phyloP scores from a whole-genome alignment of 805 yeast species.

The Yarrowia keelungensis region DNA sequence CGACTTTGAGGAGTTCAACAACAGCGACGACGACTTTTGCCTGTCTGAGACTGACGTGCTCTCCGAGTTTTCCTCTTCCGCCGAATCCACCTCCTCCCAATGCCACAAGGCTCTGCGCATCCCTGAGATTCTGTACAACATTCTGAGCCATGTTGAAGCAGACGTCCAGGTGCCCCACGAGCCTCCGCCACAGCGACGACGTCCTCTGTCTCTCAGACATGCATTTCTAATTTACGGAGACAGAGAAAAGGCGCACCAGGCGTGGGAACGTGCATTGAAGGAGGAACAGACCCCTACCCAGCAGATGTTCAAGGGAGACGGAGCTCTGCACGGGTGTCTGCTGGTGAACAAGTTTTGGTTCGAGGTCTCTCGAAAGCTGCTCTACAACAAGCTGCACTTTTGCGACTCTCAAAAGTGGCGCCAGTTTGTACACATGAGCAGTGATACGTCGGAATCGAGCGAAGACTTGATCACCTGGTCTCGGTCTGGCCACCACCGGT shows the following conservation, averaged over 20 bases:
- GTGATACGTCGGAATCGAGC: background rate
- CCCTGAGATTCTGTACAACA: slow-evolving; percentile 75
- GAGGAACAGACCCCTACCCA: slow-evolving; percentile 40
- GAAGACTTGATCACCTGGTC: slow-evolving; percentile 17
- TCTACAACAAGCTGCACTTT: slow-evolving; percentile 65
- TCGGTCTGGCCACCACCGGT: slow-evolving; percentile 10
- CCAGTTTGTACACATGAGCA: slow-evolving; percentile 50
- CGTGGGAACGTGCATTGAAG: slow-evolving; percentile 53
- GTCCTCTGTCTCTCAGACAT: slow-evolving; percentile 71
- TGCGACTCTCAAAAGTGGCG: slow-evolving; percentile 56
- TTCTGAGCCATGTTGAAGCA: slow-evolving; percentile 66
- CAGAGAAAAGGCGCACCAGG: slow-evolving; percentile 55
- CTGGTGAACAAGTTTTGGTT: slow-evolving; percentile 74
- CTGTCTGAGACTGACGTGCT: slow-evolving; percentile 21
- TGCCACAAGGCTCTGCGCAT: slow-evolving; percentile 63
- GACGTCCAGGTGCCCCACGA: slow-evolving; percentile 68
- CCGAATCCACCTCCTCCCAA: slow-evolving; percentile 16
- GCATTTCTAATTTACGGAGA: slow-evolving; percentile 71
- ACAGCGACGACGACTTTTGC: slow-evolving; percentile 25
- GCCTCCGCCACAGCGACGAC: slow-evolving; percentile 63
- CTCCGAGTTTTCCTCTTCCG: slow-evolving; percentile 10
- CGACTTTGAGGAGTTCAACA: slow-evolving; percentile 33
- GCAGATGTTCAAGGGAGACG: slow-evolving; percentile 38
- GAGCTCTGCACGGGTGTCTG: slow-evolving; percentile 62
- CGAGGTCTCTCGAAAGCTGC: slow-evolving; percentile 59